Percentiles rank a stretch among this genome's conserved stretches.
Evolutionary conservation across 805 yeast species (phyloP).

Genomic region (Myxozyma monticola): DNA sequence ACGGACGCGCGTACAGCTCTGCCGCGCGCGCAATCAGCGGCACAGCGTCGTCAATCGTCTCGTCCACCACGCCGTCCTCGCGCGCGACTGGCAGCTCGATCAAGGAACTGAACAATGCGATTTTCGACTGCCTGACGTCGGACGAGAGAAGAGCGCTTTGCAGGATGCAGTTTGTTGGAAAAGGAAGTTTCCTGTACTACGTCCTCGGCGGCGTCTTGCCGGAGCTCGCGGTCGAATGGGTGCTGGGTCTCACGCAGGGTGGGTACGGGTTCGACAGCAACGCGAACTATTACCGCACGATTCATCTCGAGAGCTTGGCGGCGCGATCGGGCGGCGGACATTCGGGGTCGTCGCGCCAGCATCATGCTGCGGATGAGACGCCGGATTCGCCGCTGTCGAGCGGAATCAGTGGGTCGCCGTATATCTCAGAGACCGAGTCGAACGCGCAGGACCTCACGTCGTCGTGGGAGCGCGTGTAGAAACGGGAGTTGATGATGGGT

Average conservation of each 20-base stretch:
- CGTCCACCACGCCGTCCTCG: slow-evolving; percentile 8
- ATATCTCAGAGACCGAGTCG: slow-evolving; percentile 23
- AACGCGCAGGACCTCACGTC: slow-evolving; percentile 23
- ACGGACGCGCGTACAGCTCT: slow-evolving; percentile 39
- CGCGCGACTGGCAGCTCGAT: slow-evolving; percentile 15
- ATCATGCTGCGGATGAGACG: slow-evolving; percentile 7
- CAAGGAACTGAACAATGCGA: slow-evolving; percentile 23
- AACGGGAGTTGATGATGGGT: too few species aligned
- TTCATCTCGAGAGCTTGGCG: slow-evolving; percentile 6
- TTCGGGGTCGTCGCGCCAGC: neutral
- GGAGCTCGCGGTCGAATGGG: slow-evolving; percentile 27
- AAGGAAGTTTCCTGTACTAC: slow-evolving; percentile 25
- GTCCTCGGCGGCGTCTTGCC: slow-evolving; percentile 26
- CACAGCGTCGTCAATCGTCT: slow-evolving; percentile 20
- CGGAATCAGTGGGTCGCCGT: slow-evolving; percentile 26
- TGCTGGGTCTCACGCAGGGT: slow-evolving; percentile 20
- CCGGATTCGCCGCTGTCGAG: slow-evolving; percentile 28
- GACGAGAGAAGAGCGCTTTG: slow-evolving; percentile 12
- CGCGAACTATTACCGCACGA: slow-evolving; percentile 9
- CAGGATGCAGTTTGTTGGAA: slow-evolving; percentile 28
- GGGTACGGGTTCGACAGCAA: neutral
- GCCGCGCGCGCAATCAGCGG: slow-evolving; percentile 30
- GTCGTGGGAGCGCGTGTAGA: slow-evolving; percentile 30
- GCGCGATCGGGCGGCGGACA: neutral
- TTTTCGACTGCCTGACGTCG: slow-evolving; percentile 21